Evolutionary conservation across 2,329 filamentous ascomycete genomes (phyloP).

Genomic region (Kalaharituber pfeilii): DNA sequence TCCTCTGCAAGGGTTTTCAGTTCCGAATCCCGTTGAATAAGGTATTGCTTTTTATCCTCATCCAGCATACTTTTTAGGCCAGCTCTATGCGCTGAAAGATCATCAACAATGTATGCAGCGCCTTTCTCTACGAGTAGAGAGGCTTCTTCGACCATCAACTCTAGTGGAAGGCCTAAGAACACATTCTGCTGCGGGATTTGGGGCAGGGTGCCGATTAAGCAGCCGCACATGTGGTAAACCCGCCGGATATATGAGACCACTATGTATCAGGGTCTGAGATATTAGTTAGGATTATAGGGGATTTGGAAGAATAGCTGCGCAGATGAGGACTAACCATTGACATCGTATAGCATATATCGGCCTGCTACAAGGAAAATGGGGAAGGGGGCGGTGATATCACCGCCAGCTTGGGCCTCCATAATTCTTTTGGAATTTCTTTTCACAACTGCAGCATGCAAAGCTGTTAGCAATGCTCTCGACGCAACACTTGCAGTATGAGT

Average conservation of each 20-base stretch:
- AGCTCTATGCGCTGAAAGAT: slow-evolving; percentile 49
- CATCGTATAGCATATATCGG: slow-evolving; percentile 79
- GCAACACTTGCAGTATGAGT: not conserved
- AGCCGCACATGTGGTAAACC: slow-evolving; percentile 66
- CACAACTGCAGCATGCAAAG: not conserved
- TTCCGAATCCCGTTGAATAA: slow-evolving; percentile 39
- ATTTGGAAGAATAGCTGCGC: not conserved
- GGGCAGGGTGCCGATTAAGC: slow-evolving; percentile 71
- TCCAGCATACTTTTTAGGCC: slow-evolving; percentile 43
- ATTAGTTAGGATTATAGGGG: not conserved
- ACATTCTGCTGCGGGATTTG: slow-evolving; percentile 91
- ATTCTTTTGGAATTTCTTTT: not conserved
- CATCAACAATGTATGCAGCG: slow-evolving; percentile 65
- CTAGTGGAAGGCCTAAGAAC: slow-evolving; percentile 72
- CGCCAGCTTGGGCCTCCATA: not conserved
- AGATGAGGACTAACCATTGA: slow-evolving; percentile 44
- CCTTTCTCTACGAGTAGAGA: slow-evolving; percentile 59
- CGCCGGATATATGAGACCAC: slow-evolving; percentile 40
- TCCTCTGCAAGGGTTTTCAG: slow-evolving; percentile 32
- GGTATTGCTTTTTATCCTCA: slow-evolving; percentile 43
- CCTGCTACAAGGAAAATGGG: slow-evolving; percentile 66
- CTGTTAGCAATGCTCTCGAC: not conserved
- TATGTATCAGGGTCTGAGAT: not conserved
- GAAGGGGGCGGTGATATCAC: slow-evolving; percentile 29
- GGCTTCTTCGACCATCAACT: slow-evolving; percentile 83